Evolutionary conservation across 176 grass and related monocot species (phyloP).

Genomic region (Thinopyrum elongatum): DNA sequence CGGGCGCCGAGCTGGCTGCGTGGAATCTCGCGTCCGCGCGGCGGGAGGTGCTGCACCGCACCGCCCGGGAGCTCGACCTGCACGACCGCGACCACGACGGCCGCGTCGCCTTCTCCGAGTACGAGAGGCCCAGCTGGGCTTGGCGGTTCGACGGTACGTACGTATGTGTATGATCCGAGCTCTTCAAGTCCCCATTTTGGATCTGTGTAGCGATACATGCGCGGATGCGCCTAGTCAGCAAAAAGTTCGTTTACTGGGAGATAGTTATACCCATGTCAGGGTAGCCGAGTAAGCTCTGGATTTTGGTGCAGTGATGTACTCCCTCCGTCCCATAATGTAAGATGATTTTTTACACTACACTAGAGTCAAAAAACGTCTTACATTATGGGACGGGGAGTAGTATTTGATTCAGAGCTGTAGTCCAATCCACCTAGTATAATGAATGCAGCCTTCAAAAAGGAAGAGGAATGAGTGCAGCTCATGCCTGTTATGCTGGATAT

Average conservation of each 20-base stretch:
- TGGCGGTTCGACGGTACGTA: conserved; percentile 74
- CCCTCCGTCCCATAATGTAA: too few relatives aligned
- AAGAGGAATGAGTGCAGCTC: background rate
- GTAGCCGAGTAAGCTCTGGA: conserved; percentile 19
- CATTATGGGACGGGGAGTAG: too few relatives aligned
- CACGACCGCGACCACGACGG: conserved; percentile 86
- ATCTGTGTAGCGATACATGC: background rate
- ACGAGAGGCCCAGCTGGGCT: conserved; percentile 80
- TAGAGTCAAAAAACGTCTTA: too few relatives aligned
- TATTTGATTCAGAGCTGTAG: background rate
- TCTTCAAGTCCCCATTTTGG: background rate
- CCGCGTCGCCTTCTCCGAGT: conserved; percentile 70
- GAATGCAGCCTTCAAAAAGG: background rate
- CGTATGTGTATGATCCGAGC: background rate
- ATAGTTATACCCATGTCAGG: background rate
- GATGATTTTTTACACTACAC: too few relatives aligned
- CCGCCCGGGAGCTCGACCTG: conserved; percentile 71
- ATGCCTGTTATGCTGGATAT: background rate
- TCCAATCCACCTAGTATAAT: background rate
- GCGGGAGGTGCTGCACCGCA: conserved; percentile 68
- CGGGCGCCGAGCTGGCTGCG: conserved; percentile 57
- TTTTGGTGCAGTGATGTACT: conserved; percentile 4
- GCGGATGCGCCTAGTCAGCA: background rate
- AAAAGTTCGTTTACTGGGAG: background rate
- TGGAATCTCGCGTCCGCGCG: conserved; percentile 74